These are phyloP conservation scores for Niveomyces coronatus DNA, from an alignment of 2,329 filamentous ascomycete genomes.

Conservation along the genomic window DNA sequence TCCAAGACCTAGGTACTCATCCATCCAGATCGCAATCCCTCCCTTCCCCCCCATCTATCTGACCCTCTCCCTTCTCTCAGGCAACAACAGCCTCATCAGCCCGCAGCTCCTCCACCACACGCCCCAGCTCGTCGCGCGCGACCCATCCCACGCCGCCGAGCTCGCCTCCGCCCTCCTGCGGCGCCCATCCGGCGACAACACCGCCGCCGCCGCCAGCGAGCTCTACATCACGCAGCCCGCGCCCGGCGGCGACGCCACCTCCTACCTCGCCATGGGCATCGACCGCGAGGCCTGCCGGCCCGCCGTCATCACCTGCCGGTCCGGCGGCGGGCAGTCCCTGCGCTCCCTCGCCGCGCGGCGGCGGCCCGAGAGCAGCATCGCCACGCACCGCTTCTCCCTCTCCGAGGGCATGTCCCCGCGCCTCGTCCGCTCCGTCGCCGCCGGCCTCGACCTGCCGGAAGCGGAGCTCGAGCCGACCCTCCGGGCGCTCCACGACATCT, in stretches of 20 bases:
- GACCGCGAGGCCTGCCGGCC: constrained; percentile 31
- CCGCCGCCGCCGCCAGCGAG: constrained; percentile 16
- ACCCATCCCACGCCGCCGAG: constrained; percentile 11
- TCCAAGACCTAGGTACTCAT: constrained; percentile 16
- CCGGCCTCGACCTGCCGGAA: constrained; percentile 1
- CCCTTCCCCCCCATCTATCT: too few species aligned
- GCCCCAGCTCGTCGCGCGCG: constrained; percentile 1
- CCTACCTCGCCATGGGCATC: constrained; percentile 31
- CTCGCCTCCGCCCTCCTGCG: constrained; percentile 16
- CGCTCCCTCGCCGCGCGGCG: constrained; percentile 11
- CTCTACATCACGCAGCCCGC: constrained; percentile 27
- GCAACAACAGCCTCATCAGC: constrained; percentile 17
- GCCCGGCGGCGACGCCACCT: constrained; percentile 22
- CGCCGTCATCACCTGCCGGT: constrained; percentile 24
- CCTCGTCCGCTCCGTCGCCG: constrained; percentile 13
- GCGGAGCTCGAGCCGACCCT: constrained; percentile 15
- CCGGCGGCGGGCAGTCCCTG: constrained; percentile 12
- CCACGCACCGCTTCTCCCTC: constrained; percentile 17
- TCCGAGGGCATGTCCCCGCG: constrained; percentile 18
- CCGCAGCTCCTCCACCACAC: constrained; percentile 17
- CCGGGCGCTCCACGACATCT: constrained; percentile 24
- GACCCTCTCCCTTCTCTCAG: constrained; percentile 10
- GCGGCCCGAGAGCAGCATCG: constrained; percentile 1
- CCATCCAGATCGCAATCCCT: neutral
- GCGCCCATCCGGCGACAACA: constrained; percentile 1